Percentiles rank a stretch among this genome's conserved stretches.
Evolutionary conservation across 2,329 filamentous ascomycete genomes (phyloP).

Genomic region (Pyrenophora tritici-repentis): DNA sequence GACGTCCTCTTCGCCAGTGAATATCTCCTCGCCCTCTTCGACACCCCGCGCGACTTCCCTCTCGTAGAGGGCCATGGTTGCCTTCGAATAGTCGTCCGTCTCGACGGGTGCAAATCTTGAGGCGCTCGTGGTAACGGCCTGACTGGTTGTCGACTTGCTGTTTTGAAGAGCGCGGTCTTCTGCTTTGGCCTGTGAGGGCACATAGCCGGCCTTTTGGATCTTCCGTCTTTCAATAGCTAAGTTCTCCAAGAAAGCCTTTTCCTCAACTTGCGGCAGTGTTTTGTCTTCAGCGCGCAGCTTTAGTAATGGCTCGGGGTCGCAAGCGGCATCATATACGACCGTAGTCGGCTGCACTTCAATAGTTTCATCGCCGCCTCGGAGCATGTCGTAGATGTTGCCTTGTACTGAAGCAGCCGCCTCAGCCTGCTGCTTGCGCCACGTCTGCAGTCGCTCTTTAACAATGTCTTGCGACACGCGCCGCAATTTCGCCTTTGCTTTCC

Average conservation of each 20-base stretch:
- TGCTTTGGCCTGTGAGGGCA: conserved; percentile 61
- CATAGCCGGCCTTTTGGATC: conserved; percentile 67
- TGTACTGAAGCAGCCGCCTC: conserved; percentile 66
- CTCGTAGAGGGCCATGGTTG: conserved; percentile 87
- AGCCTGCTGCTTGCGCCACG: conserved; percentile 69
- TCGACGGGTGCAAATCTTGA: conserved; percentile 71
- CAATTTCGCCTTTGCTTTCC: conserved; percentile 88
- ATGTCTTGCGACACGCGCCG: conserved; percentile 78
- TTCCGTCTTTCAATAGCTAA: conserved; percentile 64
- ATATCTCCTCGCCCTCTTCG: conserved; percentile 93
- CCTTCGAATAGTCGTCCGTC: conserved; percentile 82
- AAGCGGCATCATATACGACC: conserved; percentile 44
- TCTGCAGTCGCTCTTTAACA: conserved; percentile 68
- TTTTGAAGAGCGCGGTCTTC: conserved; percentile 34
- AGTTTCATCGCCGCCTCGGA: conserved; percentile 14
- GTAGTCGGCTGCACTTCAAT: conserved; percentile 7
- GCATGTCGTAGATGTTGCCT: conserved; percentile 58
- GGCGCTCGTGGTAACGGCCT: conserved; percentile 59
- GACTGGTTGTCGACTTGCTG: conserved; percentile 42
- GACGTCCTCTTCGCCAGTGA: conserved; percentile 85
- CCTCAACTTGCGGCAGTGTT: conserved; percentile 61
- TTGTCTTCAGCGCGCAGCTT: conserved; percentile 69
- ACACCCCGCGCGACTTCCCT: conserved; percentile 90
- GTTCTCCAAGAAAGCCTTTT: conserved; percentile 62
- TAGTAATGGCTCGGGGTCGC: conserved; percentile 70